Conservation (phyloP, 2,329 filamentous ascomycete species). For the Alternaria sp. region DNA sequence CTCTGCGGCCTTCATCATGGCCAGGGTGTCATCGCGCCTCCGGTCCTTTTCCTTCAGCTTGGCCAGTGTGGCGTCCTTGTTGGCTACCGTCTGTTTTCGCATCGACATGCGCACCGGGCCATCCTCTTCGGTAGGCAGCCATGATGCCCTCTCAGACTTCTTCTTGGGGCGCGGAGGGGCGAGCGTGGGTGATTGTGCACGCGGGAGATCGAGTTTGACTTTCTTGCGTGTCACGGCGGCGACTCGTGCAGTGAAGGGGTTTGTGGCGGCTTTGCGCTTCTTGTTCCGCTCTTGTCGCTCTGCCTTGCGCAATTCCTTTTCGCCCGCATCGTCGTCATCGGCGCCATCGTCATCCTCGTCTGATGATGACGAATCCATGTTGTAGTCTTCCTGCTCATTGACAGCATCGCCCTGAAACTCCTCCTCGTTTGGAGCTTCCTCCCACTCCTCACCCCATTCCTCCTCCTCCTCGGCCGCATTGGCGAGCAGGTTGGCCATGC, state of each 20-base stretch:
- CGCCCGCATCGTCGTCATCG: slow-evolving; percentile 83
- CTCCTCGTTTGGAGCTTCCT: slow-evolving; percentile 69
- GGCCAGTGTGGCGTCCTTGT: slow-evolving; percentile 65
- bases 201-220: slow-evolving; percentile 49
- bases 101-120: slow-evolving; percentile 69
- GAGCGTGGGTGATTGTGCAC: slow-evolving; percentile 55
- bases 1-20: slow-evolving; percentile 68
- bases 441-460: slow-evolving; percentile 64
- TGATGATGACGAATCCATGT: slow-evolving; percentile 81
- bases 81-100: slow-evolving; percentile 69
- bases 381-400: slow-evolving; percentile 72
- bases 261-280: slow-evolving; percentile 79
- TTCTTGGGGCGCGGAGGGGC: slow-evolving; percentile 65
- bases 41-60: slow-evolving; percentile 78
- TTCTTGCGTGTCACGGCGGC: slow-evolving; percentile 51
- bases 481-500: not conserved
- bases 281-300: slow-evolving; percentile 71
- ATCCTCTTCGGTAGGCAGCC: slow-evolving; percentile 71
- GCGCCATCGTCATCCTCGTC: slow-evolving; percentile 74
- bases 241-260: slow-evolving; percentile 49
- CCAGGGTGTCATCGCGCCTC: slow-evolving; percentile 73
- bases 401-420: slow-evolving; percentile 60
- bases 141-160: slow-evolving; percentile 74
- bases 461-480: slow-evolving; percentile 38
- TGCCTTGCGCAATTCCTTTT: slow-evolving; percentile 82